Evolutionary conservation across 2,329 filamentous ascomycete species (phyloP).

Genomic region (Phoma sp.): DNA sequence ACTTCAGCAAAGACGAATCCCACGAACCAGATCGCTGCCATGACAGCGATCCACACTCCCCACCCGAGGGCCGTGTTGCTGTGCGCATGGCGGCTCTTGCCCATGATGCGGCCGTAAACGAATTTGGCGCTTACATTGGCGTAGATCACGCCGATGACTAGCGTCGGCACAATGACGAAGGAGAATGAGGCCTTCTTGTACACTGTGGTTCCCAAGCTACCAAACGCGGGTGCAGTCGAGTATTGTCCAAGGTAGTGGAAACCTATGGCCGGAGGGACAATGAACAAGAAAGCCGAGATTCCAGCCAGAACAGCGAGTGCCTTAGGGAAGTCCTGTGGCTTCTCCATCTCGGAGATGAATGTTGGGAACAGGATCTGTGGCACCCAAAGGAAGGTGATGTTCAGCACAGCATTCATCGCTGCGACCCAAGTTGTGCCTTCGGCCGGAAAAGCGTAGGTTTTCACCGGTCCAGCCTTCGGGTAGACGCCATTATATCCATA

Average conservation of each 20-base stretch:
- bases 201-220: conserved; percentile 72
- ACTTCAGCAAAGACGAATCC: conserved; percentile 91
- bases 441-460: conserved; percentile 71
- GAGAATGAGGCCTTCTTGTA: conserved; percentile 89
- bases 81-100: conserved; percentile 76
- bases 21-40: conserved; percentile 75
- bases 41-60: conserved; percentile 76
- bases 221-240: conserved; percentile 85
- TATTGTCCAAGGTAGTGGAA: conserved; percentile 89
- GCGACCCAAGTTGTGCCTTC: conserved; percentile 77
- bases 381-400: conserved; percentile 95
- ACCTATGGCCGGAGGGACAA: conserved; percentile 78
- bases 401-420: conserved; percentile 86
- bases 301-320: conserved; percentile 89
- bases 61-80: conserved; percentile 83
- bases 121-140: conserved; percentile 88
- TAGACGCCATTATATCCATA: conserved; percentile 64
- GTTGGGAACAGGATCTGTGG: conserved; percentile 91
- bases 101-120: conserved; percentile 86
- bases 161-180: conserved; percentile 92
- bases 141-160: conserved; percentile 89
- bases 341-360: conserved; percentile 93
- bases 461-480: conserved; percentile 62
- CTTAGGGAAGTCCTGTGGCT: conserved; percentile 83
- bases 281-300: conserved; percentile 85